A percentile compares a stretch with the other conserved stretches of the same genome.
These are phyloP conservation scores for Psilocybe tampanensis DNA, from an alignment of 768 basidiomycete species.

Conservation along the genomic window DNA sequence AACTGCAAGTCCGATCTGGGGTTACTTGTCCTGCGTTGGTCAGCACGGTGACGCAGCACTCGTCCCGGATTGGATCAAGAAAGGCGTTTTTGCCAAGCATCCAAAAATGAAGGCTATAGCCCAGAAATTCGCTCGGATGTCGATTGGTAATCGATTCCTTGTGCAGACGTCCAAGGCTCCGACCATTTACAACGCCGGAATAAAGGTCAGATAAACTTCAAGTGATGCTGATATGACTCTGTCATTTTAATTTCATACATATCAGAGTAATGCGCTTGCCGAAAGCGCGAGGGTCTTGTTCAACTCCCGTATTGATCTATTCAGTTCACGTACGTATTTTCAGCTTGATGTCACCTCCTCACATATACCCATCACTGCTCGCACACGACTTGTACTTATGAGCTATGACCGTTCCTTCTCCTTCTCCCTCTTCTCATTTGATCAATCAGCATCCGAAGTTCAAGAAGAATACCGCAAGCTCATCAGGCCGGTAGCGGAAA, in stretches of 20 bases:
- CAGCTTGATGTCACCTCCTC: too few relatives aligned
- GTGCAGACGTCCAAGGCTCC: slow-evolving; percentile 32
- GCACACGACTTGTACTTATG: neutral
- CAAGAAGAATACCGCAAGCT: slow-evolving; percentile 18
- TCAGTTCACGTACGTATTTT: slow-evolving; percentile 25
- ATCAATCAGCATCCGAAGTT: slow-evolving; percentile 20
- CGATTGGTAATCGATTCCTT: slow-evolving; percentile 26
- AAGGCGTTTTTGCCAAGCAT: slow-evolving; percentile 18
- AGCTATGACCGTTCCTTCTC: neutral
- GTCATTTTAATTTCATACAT: neutral
- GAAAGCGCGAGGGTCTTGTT: slow-evolving; percentile 28
- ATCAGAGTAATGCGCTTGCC: slow-evolving; percentile 29
- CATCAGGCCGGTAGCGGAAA: slow-evolving; percentile 26
- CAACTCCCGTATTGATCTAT: slow-evolving; percentile 30
- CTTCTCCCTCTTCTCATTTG: too few relatives aligned
- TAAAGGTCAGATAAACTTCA: slow-evolving; percentile 22
- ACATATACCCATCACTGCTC: neutral
- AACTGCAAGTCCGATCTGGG: slow-evolving; percentile 29
- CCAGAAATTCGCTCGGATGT: slow-evolving; percentile 23
- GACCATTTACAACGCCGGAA: slow-evolving; percentile 29
- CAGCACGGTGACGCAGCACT: slow-evolving; percentile 21
- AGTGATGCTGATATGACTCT: neutral
- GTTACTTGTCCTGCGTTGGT: slow-evolving; percentile 27
- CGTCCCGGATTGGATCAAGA: slow-evolving; percentile 27
- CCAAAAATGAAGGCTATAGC: slow-evolving; percentile 26